A percentile compares a stretch with the other conserved stretches of the same genome.
Evolutionary conservation across 2,329 filamentous ascomycete genomes (phyloP).

Genomic region (Huntiella moniliformis): DNA sequence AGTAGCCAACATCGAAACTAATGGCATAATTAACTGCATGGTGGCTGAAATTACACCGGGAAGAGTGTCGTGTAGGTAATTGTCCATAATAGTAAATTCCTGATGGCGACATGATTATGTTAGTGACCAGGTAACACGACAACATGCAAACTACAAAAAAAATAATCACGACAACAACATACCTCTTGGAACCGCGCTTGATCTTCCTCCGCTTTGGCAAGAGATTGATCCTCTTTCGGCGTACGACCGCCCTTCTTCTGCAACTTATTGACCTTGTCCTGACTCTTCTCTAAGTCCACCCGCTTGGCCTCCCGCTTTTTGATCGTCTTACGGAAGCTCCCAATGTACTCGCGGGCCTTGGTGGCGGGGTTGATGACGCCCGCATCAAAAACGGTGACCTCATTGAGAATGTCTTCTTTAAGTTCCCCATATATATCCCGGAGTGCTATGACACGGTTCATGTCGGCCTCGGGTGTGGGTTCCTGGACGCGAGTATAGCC

Average conservation of each 20-base stretch:
- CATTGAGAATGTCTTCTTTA: constrained; percentile 50
- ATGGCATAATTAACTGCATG: constrained; percentile 54
- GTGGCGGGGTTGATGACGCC: constrained; percentile 52
- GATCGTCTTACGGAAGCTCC: constrained; percentile 61
- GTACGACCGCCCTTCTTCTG: constrained; percentile 51
- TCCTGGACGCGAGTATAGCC: constrained; percentile 18
- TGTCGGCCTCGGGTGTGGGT: constrained; percentile 39
- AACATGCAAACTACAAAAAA: background rate
- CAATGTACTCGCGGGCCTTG: constrained; percentile 48
- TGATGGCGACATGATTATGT: constrained; percentile 16
- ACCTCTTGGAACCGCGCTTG: constrained; percentile 46
- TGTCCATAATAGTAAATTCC: constrained; percentile 59
- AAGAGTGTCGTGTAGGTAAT: constrained; percentile 50
- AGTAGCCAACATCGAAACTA: constrained; percentile 51
- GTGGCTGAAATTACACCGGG: constrained; percentile 52
- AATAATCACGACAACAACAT: constrained; percentile 14
- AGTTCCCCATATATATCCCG: constrained; percentile 52
- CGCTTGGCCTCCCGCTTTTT: constrained; percentile 73
- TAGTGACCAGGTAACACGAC: background rate
- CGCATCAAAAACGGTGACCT: constrained; percentile 50
- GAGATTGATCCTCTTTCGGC: constrained; percentile 51
- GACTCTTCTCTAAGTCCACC: constrained; percentile 62
- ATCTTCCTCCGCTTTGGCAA: constrained; percentile 55
- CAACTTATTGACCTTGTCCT: constrained; percentile 49
- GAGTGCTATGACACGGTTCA: constrained; percentile 46